Evolutionary conservation across 495 filamentous ascomycete genomes (phyloP).

Genomic region (Annulohypoxylon bovei): DNA sequence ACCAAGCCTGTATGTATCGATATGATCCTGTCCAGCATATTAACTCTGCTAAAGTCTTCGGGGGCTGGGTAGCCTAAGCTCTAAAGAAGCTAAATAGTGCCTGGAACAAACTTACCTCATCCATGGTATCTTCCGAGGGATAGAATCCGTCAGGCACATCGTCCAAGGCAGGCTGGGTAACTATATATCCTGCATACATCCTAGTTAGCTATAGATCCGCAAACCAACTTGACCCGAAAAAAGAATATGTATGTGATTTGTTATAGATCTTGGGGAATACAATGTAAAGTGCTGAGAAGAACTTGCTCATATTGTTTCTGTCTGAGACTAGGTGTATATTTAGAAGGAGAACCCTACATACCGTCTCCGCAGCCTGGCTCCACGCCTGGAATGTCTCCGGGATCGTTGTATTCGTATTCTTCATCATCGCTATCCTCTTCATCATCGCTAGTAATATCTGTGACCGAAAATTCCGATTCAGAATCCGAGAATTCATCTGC

Average conservation of each 20-base stretch:
- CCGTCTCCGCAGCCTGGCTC: conserved; percentile 76
- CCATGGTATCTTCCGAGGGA: conserved; percentile 58
- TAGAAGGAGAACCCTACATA: conserved; percentile 39
- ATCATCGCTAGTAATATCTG: conserved; percentile 58
- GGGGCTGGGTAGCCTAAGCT: neutral
- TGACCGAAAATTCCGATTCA: conserved; percentile 60
- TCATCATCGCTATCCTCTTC: conserved; percentile 53
- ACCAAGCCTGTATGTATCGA: conserved; percentile 79
- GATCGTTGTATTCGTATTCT: conserved; percentile 60
- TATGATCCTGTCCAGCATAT: conserved; percentile 64
- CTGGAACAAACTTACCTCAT: conserved; percentile 46
- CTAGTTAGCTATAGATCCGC: conserved; percentile 25
- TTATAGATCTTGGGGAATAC: neutral
- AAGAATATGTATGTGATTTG: neutral
- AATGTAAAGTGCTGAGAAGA: neutral
- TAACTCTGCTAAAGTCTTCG: neutral
- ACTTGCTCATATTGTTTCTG: conserved; percentile 5
- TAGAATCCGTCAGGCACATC: conserved; percentile 87
- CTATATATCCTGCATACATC: conserved; percentile 58
- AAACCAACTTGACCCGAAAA: neutral
- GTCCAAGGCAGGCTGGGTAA: conserved; percentile 89
- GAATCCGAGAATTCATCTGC: conserved; percentile 64
- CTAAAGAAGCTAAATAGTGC: neutral
- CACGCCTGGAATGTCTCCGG: conserved; percentile 87
- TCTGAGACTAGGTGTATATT: conserved; percentile 13